Evolutionary conservation across 345 rosid species (phyloP), one percentile per base, ranked within the genome.

Genomic region (Populus simonii): DNA sequence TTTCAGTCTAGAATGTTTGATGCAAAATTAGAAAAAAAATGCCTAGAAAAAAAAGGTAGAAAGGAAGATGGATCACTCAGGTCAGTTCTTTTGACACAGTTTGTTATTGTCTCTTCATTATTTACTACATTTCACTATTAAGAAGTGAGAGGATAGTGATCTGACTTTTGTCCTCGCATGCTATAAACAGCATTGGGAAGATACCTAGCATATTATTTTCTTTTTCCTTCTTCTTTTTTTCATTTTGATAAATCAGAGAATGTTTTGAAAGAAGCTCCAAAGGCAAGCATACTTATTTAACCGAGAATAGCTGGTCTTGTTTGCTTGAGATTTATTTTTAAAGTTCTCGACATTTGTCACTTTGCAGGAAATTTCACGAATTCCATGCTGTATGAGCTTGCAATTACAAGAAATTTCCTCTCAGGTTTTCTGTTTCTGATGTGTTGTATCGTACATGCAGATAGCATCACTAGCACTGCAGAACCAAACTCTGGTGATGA

Each of bases 391-490:
- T 8, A 7, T 55, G 25, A 55, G 25, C n/a, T 55, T 55, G 61
- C 3, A 18, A 55, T 55, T 8, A 55, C 8, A 2, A 53, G 59
- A 53, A 53, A 53, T 53, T 53, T 20, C 9, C 2, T 27, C 45
- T 8, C 10, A 33, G 35, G 41, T 53, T 20, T 11, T 72, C 47
- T 41, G 47, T 41, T 61, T 59, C 6, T 23, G 39, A 36, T 68
- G 31, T 22, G 72, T 45, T 62, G 11, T 49, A 16, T 38, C 35
- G 62, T 53, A 55, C 59, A 31, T 82, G 83, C 92, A 93, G 98
- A 82, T 93, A 75, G 80, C 90, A 41, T 86, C 89, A 55, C 80
- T 93, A 80, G 86, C 88, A 63, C 76, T 71, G 67, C 91, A 92
- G 85, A 96, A 96, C 69, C 82, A 78, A 84, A 78, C 85, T 55